Percentiles rank a stretch among this genome's conserved stretches.
These are phyloP conservation scores for Yarrowia keelungensis DNA, from an alignment of 805 yeast genomes.

Conservation along the genomic window DNA sequence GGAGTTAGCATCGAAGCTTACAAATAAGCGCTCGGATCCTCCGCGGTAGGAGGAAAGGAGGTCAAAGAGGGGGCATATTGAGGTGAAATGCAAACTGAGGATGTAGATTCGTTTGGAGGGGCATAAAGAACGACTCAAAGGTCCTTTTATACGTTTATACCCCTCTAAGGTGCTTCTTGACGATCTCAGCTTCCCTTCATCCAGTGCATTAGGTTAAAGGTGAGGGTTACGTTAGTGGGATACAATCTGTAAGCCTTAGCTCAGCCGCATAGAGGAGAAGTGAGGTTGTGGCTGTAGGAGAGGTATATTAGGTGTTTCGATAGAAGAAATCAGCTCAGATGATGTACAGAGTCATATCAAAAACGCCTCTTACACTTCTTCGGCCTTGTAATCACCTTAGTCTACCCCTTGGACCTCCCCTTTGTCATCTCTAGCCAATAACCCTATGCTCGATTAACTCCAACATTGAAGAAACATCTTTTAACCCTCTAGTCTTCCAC, in stretches of 20 bases:
- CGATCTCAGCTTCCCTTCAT: not conserved
- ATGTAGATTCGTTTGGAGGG: no score
- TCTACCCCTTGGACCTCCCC: not conserved
- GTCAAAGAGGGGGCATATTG: not conserved
- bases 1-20: conserved; percentile 1
- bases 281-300: no score
- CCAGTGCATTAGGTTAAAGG: conserved; percentile 13
- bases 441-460: conserved; percentile 1
- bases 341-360: no score
- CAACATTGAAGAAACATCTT: conserved; percentile 4
- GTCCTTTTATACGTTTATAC: no score
- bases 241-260: not conserved
- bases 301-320: no score
- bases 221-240: conserved; percentile 12
- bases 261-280: not conserved
- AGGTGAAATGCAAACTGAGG: no score
- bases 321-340: no score
- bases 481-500: not conserved
- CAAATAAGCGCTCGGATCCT: conserved; percentile 1
- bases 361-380: not conserved
- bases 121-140: no score
- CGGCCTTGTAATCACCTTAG: no score
- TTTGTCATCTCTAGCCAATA: not conserved
- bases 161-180: no score
- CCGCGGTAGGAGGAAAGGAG: conserved; percentile 2